phyloP scores from a whole-genome alignment of 306 rosid species.

The Ceratonia siliqua region DNA sequence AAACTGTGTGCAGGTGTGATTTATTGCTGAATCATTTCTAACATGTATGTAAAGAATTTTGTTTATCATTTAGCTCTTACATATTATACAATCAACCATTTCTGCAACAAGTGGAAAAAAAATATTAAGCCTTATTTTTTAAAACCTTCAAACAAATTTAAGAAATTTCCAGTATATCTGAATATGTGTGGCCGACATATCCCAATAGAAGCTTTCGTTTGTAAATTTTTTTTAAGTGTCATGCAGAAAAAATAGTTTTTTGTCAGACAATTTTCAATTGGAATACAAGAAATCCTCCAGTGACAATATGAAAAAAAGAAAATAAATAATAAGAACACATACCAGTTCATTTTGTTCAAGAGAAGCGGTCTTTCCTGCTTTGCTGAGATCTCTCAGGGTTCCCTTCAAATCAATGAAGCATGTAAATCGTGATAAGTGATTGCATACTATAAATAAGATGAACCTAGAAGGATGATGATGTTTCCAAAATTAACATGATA shows the following conservation, averaged over 20 bases:
- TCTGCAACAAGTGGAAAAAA: background rate
- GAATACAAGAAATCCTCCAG: background rate
- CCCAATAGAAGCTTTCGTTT: too few species aligned
- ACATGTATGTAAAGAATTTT: background rate
- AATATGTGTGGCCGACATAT: too few species aligned
- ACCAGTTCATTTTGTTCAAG: conserved; percentile 55
- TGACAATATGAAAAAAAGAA: background rate
- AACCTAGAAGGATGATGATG: background rate
- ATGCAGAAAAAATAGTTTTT: background rate
- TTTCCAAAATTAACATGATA: background rate
- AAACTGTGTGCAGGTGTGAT: background rate
- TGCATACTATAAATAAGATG: background rate
- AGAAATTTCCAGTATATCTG: background rate
- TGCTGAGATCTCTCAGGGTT: conserved; percentile 72
- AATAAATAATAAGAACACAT: conserved; percentile 21
- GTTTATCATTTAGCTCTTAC: too few species aligned
- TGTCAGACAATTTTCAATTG: background rate
- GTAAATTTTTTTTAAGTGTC: background rate
- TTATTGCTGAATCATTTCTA: background rate
- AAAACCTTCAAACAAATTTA: background rate
- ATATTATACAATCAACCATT: background rate
- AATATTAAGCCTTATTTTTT: background rate
- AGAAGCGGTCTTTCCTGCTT: conserved; percentile 51
- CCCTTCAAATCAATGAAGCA: conserved; percentile 52
- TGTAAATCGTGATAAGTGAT: conserved; percentile 29